These are phyloP conservation scores for Coprinopsis strossmayeri DNA, from an alignment of 768 basidiomycete genomes.

Conservation along the genomic window DNA sequence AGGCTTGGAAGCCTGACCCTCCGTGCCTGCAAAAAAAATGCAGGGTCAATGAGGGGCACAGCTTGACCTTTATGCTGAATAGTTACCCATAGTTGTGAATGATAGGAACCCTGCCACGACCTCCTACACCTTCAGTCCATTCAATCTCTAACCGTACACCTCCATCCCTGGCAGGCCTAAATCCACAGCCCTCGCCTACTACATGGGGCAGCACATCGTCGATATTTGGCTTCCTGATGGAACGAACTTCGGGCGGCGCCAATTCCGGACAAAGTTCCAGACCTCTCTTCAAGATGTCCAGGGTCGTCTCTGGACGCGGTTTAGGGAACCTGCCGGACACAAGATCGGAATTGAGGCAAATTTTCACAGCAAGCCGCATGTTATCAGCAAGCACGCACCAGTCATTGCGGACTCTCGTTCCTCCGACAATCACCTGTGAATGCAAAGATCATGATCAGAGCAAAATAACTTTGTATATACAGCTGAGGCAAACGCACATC, in stretches of 20 bases:
- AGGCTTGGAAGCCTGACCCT: constrained; percentile 18
- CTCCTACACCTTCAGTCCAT: constrained; percentile 1
- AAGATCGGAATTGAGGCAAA: background rate
- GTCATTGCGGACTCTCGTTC: constrained; percentile 53
- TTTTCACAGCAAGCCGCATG: constrained; percentile 4
- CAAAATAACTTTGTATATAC: too few relatives aligned
- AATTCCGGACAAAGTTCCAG: constrained; percentile 52
- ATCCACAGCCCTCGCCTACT: constrained; percentile 49
- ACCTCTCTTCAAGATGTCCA: constrained; percentile 47
- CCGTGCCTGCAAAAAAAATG: constrained; percentile 14
- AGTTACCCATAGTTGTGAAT: constrained; percentile 37
- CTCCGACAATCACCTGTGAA: constrained; percentile 29
- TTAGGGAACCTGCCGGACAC: constrained; percentile 61
- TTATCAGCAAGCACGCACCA: constrained; percentile 32
- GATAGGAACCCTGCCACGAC: constrained; percentile 32
- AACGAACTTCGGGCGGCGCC: constrained; percentile 45
- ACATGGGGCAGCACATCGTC: constrained; percentile 45
- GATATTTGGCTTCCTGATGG: constrained; percentile 29
- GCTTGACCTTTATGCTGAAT: background rate
- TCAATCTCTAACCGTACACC: constrained; percentile 49
- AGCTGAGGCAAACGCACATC: constrained; percentile 26
- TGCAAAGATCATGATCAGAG: background rate
- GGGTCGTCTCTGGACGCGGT: constrained; percentile 56
- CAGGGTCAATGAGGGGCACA: background rate
- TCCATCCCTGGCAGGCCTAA: constrained; percentile 48